Base-by-base conservation (phyloP, 2,329 filamentous ascomycete genomes). In the Cladophialophora bantiana region DNA sequence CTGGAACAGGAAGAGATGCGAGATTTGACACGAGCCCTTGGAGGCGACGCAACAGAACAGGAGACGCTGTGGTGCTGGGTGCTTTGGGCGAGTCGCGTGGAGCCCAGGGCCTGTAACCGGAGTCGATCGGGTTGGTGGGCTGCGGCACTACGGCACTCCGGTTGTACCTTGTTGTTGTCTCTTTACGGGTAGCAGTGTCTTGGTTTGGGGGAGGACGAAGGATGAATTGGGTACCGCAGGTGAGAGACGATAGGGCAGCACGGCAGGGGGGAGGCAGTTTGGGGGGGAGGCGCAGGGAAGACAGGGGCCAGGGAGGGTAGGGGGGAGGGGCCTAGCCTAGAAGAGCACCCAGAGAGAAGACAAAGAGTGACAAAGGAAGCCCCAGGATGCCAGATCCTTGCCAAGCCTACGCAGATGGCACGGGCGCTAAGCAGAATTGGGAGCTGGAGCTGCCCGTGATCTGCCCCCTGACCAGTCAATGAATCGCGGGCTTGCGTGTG, bases 1-100 rank as follows among this genome's bases (percentile, higher is more conserved):
- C 62, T 68, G 68, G 65, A 70, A 70, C 64, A 66, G 59, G 61
- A 64, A 55, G 62, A 68, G 66, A 65, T 66, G 59, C 66, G 63
- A 57, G 66, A 62, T 68, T 68, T 66, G 64, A 66, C 63, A 61
- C 45, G 40, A 53, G 53, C 26, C 53, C 32, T 32, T 32, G 32
- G 20, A 55, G 26, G n/a, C 57, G 26, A 15, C 13, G 40, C 26
- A 32, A 38, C 13, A 3, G 57, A 32, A 36, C 42, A 36, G 45
- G 45, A 50, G 45, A 50, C 26, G 45, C 45, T 26, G 18, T 26
- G 45, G 26, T 13, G 36, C 4, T 38, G 3, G 36, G 13, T 50
- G 45, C 45, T 50, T 20, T 20, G 45, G 18, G 10, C 10, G 45
- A 50, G 26, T 20, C 45, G 45, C 45, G 45, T 50, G 45, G 45